Percentiles rank a stretch among this genome's conserved stretches.
Conservation (phyloP, 305 asterid species). For the Fraxinus albicans region DNA sequence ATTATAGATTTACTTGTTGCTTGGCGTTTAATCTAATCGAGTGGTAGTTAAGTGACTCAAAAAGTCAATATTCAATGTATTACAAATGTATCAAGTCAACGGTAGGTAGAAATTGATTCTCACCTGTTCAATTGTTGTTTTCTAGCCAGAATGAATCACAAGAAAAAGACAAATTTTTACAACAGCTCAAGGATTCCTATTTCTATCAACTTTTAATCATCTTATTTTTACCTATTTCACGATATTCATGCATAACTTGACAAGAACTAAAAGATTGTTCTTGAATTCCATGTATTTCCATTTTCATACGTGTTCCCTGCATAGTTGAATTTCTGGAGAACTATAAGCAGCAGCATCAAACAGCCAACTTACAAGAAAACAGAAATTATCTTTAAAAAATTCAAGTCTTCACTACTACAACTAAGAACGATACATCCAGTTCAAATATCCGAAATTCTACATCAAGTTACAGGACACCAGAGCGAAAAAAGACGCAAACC, state of each 20-base stretch:
- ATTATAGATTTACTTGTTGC: not conserved
- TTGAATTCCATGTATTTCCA: not conserved
- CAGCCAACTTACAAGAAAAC: constrained; percentile 3
- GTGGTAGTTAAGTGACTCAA: not conserved
- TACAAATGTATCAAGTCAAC: not conserved
- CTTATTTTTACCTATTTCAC: not conserved
- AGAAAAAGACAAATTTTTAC: not conserved
- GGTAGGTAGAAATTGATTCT: not conserved
- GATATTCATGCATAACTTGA: not conserved
- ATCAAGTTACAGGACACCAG: constrained; percentile 13
- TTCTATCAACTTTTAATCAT: not conserved
- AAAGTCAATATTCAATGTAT: not conserved
- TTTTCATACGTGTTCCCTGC: not conserved
- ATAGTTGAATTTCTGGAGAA: not conserved
- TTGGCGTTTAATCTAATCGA: not conserved
- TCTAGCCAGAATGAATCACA: not conserved
- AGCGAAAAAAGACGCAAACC: constrained; percentile 5
- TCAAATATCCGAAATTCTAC: not conserved
- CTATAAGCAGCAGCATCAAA: not conserved
- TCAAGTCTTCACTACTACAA: not conserved
- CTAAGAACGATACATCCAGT: not conserved
- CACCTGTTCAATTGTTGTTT: not conserved
- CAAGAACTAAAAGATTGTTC: not conserved
- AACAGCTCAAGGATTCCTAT: not conserved
- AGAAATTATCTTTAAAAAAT: not conserved